Evolutionary conservation across 768 basidiomycete genomes (phyloP).

Genomic region (Xanthoconium stramineum): DNA sequence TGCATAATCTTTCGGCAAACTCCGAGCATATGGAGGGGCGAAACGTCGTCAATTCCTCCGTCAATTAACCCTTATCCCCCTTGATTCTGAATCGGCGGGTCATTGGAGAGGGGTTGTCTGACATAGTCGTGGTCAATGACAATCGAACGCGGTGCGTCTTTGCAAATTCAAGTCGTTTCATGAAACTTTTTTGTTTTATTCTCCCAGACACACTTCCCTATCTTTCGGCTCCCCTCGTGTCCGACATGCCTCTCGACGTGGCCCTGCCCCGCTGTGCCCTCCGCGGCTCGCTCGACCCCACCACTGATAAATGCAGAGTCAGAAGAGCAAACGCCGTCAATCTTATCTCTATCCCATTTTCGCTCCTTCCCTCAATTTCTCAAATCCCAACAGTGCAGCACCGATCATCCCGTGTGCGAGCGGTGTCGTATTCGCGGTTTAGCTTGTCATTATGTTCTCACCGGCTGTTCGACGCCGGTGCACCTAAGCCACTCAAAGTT

Average conservation of each 20-base stretch:
- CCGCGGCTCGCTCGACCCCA: constrained; percentile 59
- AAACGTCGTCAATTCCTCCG: no score
- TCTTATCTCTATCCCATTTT: not conserved
- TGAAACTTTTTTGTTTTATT: not conserved
- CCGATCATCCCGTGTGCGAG: constrained; percentile 66
- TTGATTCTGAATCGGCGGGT: not conserved
- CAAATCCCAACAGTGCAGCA: constrained; percentile 53
- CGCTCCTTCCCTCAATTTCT: not conserved
- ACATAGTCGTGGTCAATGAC: not conserved
- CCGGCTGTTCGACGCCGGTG: not conserved
- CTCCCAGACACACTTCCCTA: not conserved
- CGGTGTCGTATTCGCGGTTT: constrained; percentile 60
- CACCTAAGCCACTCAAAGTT: not conserved
- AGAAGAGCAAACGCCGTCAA: constrained; percentile 57
- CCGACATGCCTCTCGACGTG: constrained; percentile 2
- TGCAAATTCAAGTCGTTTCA: not conserved
- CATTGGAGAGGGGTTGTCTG: not conserved
- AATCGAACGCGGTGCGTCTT: not conserved
- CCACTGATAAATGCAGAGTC: constrained; percentile 65
- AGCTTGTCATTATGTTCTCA: constrained; percentile 54
- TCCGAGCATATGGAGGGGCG: no score
- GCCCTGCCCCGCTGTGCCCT: constrained; percentile 32
- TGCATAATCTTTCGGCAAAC: no score
- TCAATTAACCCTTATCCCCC: no score
- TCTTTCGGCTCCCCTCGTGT: not conserved